Base-by-base conservation (phyloP, 345 rosid genomes). In the Clausena lansium region DNA sequence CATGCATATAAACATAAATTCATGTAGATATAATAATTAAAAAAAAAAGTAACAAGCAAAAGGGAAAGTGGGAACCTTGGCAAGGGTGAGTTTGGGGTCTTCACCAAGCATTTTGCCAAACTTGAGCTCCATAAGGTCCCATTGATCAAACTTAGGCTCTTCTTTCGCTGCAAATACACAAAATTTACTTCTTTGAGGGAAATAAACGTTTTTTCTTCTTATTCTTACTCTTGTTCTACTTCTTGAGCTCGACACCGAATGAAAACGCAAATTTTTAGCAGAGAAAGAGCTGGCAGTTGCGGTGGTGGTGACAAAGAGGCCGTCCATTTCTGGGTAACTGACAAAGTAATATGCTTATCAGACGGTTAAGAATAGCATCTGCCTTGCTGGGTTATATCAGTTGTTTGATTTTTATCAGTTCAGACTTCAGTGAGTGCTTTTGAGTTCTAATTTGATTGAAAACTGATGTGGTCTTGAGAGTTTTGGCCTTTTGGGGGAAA, bases 61-160 rank as follows among this genome's bases (percentile, higher is more conserved):
- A 77, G 54, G 52, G 52, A 70, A 30, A 17, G 68, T 73, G 8
- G 28, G 65, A 55, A 92, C 99, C 98, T 96, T 96, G 63, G 98
- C 97, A 78, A 92, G 83, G 65, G 98, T 93, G 81, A 93, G 86
- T 84, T 92, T 91, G 50, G 99, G 99, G 86, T 95, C 98, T 86
- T 95, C 99, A 0, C 96, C 97, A 7, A 95, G 85, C 84, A 91
- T 76, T 33, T 88, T 91, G 52, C 98, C 99, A 55, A 92, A 91
- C 77, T 93, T 89, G 84, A 95, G 91, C 93, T 93, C 98, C 99
- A 93, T 93, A 83, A 82, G 89, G 84, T 95, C 99, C 90, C 90
- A 88, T 70, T 86, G 84, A 79, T 86, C 88, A 70, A 92, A 81
- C 78, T 85, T 80, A 8, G 91, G 87, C 71, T 90, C 97, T 79